A percentile compares a stretch with the other conserved stretches of the same genome.
Evolutionary conservation across 2,329 filamentous ascomycete species (phyloP).

Genomic region (Arthrocladium fulminans): DNA sequence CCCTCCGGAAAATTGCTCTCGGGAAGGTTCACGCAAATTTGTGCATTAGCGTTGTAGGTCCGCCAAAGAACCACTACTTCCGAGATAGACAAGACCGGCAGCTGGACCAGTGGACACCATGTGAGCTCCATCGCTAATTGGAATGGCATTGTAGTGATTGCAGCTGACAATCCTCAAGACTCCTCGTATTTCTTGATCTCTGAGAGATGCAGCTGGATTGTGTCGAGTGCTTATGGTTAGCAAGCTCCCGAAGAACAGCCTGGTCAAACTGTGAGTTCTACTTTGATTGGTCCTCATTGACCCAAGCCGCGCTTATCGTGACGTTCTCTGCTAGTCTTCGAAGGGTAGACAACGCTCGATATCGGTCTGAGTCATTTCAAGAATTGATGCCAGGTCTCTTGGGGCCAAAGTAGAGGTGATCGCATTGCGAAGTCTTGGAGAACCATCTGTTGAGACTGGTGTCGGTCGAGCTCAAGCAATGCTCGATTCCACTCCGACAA

Average conservation of each 20-base stretch:
- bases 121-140: conserved; percentile 57
- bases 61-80: conserved; percentile 53
- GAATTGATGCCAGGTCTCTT: conserved; percentile 44
- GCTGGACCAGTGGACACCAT: conserved; percentile 56
- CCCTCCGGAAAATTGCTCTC: conserved; percentile 21
- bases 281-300: conserved; percentile 7
- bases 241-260: conserved; percentile 21
- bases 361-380: conserved; percentile 52
- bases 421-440: conserved; percentile 34
- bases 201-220: neutral
- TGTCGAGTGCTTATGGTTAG: conserved; percentile 14
- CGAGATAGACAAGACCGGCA: conserved; percentile 49
- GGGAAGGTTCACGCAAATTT: conserved; percentile 48
- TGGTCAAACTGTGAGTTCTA: conserved; percentile 19
- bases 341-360: conserved; percentile 46
- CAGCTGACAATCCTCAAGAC: conserved; percentile 37
- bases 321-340: conserved; percentile 9
- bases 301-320: conserved; percentile 14
- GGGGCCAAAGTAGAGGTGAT: conserved; percentile 49
- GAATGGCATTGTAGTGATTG: conserved; percentile 56
- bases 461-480: conserved; percentile 50
- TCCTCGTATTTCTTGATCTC: conserved; percentile 22
- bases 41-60: conserved; percentile 48
- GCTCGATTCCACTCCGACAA: conserved; percentile 52
- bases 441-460: conserved; percentile 32